phyloP scores from a whole-genome alignment of 2,329 filamentous ascomycete genomes.

The Bisporella sp. region DNA sequence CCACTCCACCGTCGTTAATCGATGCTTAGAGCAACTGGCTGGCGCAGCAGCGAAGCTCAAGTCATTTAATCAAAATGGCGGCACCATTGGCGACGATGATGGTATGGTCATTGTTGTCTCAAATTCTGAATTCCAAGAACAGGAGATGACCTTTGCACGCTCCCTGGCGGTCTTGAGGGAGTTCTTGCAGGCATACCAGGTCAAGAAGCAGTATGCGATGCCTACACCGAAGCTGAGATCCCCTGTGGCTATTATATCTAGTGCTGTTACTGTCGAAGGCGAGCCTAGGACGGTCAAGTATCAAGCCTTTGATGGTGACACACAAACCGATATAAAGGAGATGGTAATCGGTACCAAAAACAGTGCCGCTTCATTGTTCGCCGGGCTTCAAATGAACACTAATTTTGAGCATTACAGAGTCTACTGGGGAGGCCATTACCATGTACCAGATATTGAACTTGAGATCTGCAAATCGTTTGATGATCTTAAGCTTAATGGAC shows the following conservation, averaged over 20 bases:
- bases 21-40: constrained; percentile 66
- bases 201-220: constrained; percentile 47
- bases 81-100: constrained; percentile 40
- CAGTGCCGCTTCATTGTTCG: constrained; percentile 62
- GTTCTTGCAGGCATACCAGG: constrained; percentile 59
- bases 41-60: constrained; percentile 53
- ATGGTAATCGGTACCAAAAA: constrained; percentile 64
- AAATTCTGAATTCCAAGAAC: constrained; percentile 41
- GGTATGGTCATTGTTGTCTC: constrained; percentile 44
- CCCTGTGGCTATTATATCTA: constrained; percentile 43
- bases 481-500: constrained; percentile 60
- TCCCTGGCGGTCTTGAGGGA: constrained; percentile 62
- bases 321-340: constrained; percentile 51
- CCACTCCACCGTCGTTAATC: constrained; percentile 64
- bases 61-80: constrained; percentile 33
- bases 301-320: constrained; percentile 61
- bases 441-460: constrained; percentile 49
- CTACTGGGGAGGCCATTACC: constrained; percentile 61
- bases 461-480: constrained; percentile 56
- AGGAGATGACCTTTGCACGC: constrained; percentile 59
- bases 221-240: constrained; percentile 46
- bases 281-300: constrained; percentile 63
- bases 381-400: constrained; percentile 59
- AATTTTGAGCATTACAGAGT: constrained; percentile 71
- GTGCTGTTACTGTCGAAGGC: constrained; percentile 44